Percentiles rank a stretch among this genome's conserved stretches.
phyloP scores from a whole-genome alignment of 768 basidiomycete species.

The Termitomyces sp. region DNA sequence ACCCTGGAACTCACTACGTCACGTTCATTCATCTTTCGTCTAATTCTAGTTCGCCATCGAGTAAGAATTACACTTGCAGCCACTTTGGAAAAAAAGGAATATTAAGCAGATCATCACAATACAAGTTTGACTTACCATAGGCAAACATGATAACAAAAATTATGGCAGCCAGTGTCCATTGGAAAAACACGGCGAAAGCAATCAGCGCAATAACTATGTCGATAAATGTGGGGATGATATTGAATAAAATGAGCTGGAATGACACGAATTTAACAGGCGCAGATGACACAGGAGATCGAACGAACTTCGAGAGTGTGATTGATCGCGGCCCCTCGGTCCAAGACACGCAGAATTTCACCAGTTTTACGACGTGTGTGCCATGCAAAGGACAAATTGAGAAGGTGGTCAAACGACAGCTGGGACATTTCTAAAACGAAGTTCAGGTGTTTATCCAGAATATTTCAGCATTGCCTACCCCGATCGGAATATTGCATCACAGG shows the following conservation, averaged over 20 bases:
- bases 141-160: constrained; percentile 69
- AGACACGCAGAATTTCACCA: constrained; percentile 77
- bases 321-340: constrained; percentile 81
- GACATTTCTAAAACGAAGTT: constrained; percentile 61
- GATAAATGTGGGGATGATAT: constrained; percentile 73
- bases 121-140: constrained; percentile 47
- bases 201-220: constrained; percentile 72
- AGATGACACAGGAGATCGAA: not conserved
- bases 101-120: not conserved
- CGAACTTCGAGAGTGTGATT: constrained; percentile 71
- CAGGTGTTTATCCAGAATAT: not conserved
- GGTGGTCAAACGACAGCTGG: constrained; percentile 77
- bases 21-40: constrained; percentile 75
- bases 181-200: constrained; percentile 57
- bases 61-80: constrained; percentile 52
- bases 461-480: constrained; percentile 32
- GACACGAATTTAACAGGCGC: not conserved
- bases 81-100: constrained; percentile 24
- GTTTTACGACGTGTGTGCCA: constrained; percentile 83
- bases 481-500: constrained; percentile 91
- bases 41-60: constrained; percentile 65
- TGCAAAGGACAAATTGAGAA: constrained; percentile 80
- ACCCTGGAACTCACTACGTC: constrained; percentile 51
- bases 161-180: constrained; percentile 61
- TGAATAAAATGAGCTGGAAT: constrained; percentile 71